These are phyloP conservation scores for Phlegmacium glaucopus DNA, from an alignment of 768 basidiomycete species.

Conservation along the genomic window DNA sequence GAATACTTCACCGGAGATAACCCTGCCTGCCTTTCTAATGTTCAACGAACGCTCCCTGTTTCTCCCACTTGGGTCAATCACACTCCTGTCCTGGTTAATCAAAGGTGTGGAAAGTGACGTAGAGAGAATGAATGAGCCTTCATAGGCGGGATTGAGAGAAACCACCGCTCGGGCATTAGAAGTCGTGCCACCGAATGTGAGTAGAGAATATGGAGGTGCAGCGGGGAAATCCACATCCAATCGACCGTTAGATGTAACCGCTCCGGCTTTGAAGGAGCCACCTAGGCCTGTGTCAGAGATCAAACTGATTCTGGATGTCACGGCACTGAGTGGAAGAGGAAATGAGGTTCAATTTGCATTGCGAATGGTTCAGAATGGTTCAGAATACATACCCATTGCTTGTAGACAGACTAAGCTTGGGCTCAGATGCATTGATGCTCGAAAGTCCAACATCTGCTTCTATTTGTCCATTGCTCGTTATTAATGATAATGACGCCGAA, in stretches of 20 bases:
- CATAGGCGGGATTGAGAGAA: slow-evolving; percentile 30
- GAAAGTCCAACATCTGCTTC: slow-evolving; percentile 32
- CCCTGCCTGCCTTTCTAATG: too few species aligned
- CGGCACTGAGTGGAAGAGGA: slow-evolving; percentile 20
- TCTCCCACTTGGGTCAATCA: slow-evolving; percentile 22
- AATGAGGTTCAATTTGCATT: background rate
- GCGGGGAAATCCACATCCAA: slow-evolving; percentile 25
- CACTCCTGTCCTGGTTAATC: slow-evolving; percentile 5
- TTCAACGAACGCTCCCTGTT: slow-evolving; percentile 14
- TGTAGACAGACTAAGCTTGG: slow-evolving; percentile 31
- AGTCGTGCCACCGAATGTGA: slow-evolving; percentile 26
- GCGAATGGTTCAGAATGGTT: background rate
- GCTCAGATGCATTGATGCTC: slow-evolving; percentile 21
- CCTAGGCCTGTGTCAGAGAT: slow-evolving; percentile 7
- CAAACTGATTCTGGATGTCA: slow-evolving; percentile 22
- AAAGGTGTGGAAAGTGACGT: slow-evolving; percentile 5
- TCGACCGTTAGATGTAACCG: slow-evolving; percentile 30
- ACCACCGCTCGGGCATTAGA: slow-evolving; percentile 33
- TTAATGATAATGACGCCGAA: slow-evolving; percentile 31
- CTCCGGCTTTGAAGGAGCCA: slow-evolving; percentile 29
- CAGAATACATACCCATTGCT: slow-evolving; percentile 37
- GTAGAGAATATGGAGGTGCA: slow-evolving; percentile 30
- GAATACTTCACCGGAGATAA: too few species aligned
- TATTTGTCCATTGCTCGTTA: slow-evolving; percentile 41
- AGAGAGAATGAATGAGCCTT: slow-evolving; percentile 30